Evolutionary conservation across 768 basidiomycete species (phyloP).

Genomic region (Pisolithus sp.): DNA sequence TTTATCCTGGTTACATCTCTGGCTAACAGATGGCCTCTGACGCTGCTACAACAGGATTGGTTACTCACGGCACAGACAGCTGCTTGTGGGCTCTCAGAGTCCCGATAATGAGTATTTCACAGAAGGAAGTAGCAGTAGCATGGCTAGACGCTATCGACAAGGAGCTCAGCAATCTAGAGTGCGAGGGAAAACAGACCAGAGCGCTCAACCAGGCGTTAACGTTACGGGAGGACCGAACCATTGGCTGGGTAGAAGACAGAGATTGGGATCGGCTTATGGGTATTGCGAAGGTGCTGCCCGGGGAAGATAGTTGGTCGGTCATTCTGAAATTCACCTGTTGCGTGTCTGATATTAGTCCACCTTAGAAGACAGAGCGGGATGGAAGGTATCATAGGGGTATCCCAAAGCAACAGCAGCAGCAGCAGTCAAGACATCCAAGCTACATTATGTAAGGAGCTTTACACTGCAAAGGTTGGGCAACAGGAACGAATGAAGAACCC

Average conservation of each 20-base stretch:
- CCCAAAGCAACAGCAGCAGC: no score
- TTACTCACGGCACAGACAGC: conserved; percentile 67
- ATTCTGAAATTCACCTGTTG: background rate
- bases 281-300: conserved; percentile 25
- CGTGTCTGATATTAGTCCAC: background rate
- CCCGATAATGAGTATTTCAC: conserved; percentile 39
- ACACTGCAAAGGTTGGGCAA: background rate
- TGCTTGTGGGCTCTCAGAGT: conserved; percentile 54
- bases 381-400: background rate
- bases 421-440: background rate
- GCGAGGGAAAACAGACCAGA: conserved; percentile 22
- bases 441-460: background rate
- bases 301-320: conserved; percentile 11
- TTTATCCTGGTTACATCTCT: background rate
- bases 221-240: conserved; percentile 43
- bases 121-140: conserved; percentile 41
- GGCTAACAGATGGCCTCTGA: background rate
- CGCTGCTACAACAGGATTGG: conserved; percentile 40
- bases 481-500: background rate
- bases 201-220: conserved; percentile 40
- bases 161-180: conserved; percentile 38
- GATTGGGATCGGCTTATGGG: conserved; percentile 48
- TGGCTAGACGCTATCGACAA: conserved; percentile 51
- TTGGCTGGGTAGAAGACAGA: conserved; percentile 50
- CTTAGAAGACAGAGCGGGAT: background rate